These are phyloP conservation scores for Cercophora newfieldiana DNA, from an alignment of 495 filamentous ascomycete genomes.

Conservation along the genomic window DNA sequence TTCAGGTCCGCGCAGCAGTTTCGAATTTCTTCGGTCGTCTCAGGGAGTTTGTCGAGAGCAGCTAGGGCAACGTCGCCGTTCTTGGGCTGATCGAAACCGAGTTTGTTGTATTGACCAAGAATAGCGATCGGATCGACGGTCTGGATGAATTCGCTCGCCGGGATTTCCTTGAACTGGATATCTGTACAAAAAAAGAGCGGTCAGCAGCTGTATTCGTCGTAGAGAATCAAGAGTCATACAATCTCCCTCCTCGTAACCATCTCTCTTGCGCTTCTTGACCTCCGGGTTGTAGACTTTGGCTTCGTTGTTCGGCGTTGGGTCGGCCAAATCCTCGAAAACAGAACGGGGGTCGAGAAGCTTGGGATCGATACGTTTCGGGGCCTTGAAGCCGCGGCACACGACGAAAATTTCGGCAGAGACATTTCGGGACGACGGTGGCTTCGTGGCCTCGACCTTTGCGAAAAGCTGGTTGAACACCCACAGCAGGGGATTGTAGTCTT, in stretches of 20 bases:
- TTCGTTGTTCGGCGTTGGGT: conserved; percentile 90
- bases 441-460: conserved; percentile 90
- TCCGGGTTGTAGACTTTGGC: conserved; percentile 98
- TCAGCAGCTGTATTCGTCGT: not conserved
- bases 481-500: conserved; percentile 91
- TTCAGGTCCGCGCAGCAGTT: conserved; percentile 85
- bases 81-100: conserved; percentile 73
- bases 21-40: conserved; percentile 86
- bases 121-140: conserved; percentile 95
- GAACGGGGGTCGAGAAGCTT: conserved; percentile 86
- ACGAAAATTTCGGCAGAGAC: conserved; percentile 98
- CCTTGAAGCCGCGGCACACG: conserved; percentile 85
- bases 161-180: conserved; percentile 83
- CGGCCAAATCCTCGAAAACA: conserved; percentile 92
- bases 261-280: conserved; percentile 92
- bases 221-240: conserved; percentile 35
- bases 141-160: conserved; percentile 91
- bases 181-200: conserved; percentile 30
- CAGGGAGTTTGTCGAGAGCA: conserved; percentile 83
- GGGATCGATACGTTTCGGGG: conserved; percentile 88
- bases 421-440: conserved; percentile 91
- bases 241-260: conserved; percentile 96
- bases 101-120: conserved; percentile 78
- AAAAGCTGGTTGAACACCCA: conserved; percentile 99
- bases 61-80: conserved; percentile 85